These are phyloP conservation scores for Castanea sativa DNA, from an alignment of 306 rosid genomes.

Conservation along the genomic window DNA sequence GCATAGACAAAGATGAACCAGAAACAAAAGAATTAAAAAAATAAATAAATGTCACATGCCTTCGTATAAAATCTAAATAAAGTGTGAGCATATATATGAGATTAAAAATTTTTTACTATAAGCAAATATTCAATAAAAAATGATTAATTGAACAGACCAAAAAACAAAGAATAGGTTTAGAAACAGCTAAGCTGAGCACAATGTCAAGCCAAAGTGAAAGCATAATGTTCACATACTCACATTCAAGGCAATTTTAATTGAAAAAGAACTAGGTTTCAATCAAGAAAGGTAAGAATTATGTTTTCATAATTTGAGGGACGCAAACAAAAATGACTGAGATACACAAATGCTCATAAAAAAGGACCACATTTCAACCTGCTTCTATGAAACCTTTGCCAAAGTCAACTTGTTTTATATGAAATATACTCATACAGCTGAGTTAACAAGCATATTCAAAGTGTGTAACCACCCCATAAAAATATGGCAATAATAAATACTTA, in stretches of 20 bases:
- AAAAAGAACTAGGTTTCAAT: neutral
- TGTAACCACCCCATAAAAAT: conserved; percentile 8
- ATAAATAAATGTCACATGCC: neutral
- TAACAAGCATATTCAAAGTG: conserved; percentile 3
- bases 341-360: neutral
- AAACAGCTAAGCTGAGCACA: neutral
- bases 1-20: conserved; percentile 19
- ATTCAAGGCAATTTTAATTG: neutral
- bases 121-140: too few species aligned
- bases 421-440: neutral
- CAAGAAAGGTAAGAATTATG: neutral
- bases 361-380: neutral
- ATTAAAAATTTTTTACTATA: neutral
- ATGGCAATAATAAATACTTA: neutral
- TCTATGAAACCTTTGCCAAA: neutral
- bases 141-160: neutral
- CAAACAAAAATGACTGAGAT: neutral
- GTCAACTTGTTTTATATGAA: neutral
- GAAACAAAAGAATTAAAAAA: neutral
- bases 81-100: neutral
- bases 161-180: neutral
- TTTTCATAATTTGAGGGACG: neutral
- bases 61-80: neutral
- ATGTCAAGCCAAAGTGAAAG: neutral
- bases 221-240: neutral